Evolutionary conservation across 305 asterid genomes (phyloP).

Genomic region (Fraxinus baroniana): DNA sequence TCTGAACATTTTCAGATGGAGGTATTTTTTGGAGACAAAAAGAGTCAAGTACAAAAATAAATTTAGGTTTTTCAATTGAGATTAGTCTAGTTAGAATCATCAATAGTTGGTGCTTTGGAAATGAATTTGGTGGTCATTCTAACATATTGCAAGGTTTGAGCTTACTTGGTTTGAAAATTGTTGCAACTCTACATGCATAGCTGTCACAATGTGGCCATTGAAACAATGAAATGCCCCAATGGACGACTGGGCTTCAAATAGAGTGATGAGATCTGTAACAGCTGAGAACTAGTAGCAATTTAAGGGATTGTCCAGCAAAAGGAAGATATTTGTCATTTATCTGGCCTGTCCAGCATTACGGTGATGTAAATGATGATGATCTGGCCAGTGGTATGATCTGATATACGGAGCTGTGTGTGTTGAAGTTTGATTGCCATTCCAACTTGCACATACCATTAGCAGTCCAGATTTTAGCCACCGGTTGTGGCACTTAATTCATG

Average conservation of each 20-base stretch:
- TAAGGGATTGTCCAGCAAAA: background rate
- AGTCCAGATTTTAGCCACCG: background rate
- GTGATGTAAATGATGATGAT: background rate
- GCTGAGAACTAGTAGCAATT: background rate
- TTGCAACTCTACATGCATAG: background rate
- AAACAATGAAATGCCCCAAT: background rate
- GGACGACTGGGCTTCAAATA: background rate
- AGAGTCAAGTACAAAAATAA: background rate
- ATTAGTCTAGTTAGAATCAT: background rate
- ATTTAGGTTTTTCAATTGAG: background rate
- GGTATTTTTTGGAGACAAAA: background rate
- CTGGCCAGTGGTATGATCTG: background rate
- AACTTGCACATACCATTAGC: background rate
- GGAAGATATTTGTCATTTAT: background rate
- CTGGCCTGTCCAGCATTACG: background rate
- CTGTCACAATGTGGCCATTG: slow-evolving; percentile 27
- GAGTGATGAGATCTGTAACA: background rate
- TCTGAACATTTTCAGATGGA: background rate
- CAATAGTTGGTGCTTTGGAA: background rate
- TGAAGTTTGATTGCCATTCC: background rate
- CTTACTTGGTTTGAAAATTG: background rate
- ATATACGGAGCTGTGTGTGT: background rate
- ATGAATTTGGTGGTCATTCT: background rate
- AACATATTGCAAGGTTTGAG: background rate
- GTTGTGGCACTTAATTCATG: background rate